Percentiles rank a stretch among this genome's conserved stretches.
phyloP scores from a whole-genome alignment of 2,329 filamentous ascomycete species.

The Tolypocladium album region DNA sequence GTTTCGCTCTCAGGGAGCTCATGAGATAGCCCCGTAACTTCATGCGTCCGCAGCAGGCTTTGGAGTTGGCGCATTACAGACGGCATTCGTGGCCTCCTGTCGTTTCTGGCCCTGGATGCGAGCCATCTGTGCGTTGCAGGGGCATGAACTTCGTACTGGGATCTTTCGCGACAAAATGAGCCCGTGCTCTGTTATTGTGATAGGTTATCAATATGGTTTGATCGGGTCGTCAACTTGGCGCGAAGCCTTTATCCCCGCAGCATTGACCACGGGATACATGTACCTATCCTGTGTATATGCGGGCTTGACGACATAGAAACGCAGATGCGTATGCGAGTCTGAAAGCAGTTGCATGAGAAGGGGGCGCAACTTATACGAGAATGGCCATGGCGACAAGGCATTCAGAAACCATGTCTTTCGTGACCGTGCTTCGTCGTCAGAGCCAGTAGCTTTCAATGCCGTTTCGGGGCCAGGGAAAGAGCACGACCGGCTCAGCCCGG shows the following conservation, averaged over 20 bases:
- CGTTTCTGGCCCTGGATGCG: not conserved
- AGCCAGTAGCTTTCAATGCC: not conserved
- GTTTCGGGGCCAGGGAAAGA: not conserved
- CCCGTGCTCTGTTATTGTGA: no score
- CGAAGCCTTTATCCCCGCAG: no score
- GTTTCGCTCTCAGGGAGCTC: no score
- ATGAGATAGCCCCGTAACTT: not conserved
- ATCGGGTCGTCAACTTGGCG: not conserved
- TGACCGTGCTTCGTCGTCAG: not conserved
- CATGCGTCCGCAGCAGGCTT: not conserved
- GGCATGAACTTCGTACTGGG: not conserved
- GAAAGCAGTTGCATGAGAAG: not conserved
- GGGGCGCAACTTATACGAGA: not conserved
- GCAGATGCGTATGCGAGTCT: no score
- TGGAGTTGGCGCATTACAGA: no score
- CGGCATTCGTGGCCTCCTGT: not conserved
- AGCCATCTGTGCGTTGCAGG: not conserved
- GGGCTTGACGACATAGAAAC: not conserved
- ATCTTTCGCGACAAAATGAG: not conserved
- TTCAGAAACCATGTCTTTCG: not conserved
- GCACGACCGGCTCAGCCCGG: not conserved
- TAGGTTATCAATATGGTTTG: not conserved
- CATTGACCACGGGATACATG: no score
- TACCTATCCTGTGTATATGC: not conserved
- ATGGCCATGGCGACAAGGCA: not conserved